These are phyloP conservation scores for Ustilago hordei DNA, from an alignment of 1,284 basidiomycete species.

Conservation along the genomic window DNA sequence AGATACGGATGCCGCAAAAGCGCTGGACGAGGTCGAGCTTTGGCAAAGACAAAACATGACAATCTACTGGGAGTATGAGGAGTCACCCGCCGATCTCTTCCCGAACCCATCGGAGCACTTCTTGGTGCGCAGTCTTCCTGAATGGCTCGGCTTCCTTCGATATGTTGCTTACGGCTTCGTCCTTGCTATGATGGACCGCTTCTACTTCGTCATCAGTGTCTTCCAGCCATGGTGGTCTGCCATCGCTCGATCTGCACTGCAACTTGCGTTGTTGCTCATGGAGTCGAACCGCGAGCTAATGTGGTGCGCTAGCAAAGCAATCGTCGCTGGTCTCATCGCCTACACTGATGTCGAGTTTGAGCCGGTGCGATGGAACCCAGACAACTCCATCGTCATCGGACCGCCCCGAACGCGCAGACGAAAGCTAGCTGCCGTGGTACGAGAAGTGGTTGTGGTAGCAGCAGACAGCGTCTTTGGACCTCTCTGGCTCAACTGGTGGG, in stretches of 20 bases:
- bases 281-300: constrained; percentile 40
- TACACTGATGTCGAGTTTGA: constrained; percentile 40
- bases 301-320: constrained; percentile 37
- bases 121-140: constrained; percentile 32
- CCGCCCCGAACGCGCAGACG: constrained; percentile 21
- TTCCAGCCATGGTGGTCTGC: constrained; percentile 37
- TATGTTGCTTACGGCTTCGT: constrained; percentile 31
- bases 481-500: constrained; percentile 50
- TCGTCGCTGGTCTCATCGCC: constrained; percentile 34
- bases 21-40: constrained; percentile 11
- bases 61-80: constrained; percentile 32
- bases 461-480: constrained; percentile 40
- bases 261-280: constrained; percentile 33
- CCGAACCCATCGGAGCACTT: constrained; percentile 26
- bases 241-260: constrained; percentile 31
- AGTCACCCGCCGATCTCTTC: constrained; percentile 19
- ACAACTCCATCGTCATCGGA: constrained; percentile 37
- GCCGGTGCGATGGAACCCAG: constrained; percentile 32
- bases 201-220: constrained; percentile 29
- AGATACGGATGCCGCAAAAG: background rate
- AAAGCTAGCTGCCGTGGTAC: constrained; percentile 15
- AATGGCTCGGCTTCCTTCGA: constrained; percentile 37
- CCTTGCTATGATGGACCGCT: constrained; percentile 29
- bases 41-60: constrained; percentile 40
- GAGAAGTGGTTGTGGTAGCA: constrained; percentile 25